Percentiles rank a stretch among this genome's conserved stretches.
Conservation (phyloP, 2,329 filamentous ascomycete species). For the Ophiostoma novo-ulmi region DNA sequence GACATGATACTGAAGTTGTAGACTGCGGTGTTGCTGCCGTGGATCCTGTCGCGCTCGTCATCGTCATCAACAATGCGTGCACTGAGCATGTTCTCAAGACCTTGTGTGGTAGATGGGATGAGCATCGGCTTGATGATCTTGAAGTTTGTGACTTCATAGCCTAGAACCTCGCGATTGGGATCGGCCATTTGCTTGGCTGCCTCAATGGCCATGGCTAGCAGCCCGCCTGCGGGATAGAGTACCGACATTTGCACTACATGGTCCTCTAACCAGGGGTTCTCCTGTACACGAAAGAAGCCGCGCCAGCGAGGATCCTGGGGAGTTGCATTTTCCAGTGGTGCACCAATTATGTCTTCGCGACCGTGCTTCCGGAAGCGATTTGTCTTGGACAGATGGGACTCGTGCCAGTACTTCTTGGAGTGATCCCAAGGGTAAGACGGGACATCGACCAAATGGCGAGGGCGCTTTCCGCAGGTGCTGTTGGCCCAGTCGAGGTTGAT, state of each 20-base stretch:
- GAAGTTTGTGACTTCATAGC: constrained; percentile 26
- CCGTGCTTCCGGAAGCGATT: constrained; percentile 33
- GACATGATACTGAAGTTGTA: constrained; percentile 40
- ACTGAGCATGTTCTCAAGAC: constrained; percentile 48
- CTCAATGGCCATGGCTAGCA: constrained; percentile 39
- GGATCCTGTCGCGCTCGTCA: constrained; percentile 13
- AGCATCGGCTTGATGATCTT: constrained; percentile 28
- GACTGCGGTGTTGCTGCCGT: not conserved
- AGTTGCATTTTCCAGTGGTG: constrained; percentile 28
- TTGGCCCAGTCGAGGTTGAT: constrained; percentile 22
- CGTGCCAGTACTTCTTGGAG: constrained; percentile 37
- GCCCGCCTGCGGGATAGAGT: constrained; percentile 37
- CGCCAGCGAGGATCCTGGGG: constrained; percentile 40
- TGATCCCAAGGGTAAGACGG: constrained; percentile 42
- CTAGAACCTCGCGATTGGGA: constrained; percentile 15
- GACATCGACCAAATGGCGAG: constrained; percentile 33
- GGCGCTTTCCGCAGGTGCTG: not conserved
- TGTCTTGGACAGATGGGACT: constrained; percentile 34
- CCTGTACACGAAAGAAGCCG: constrained; percentile 39
- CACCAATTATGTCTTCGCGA: constrained; percentile 32
- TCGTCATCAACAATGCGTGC: constrained; percentile 34
- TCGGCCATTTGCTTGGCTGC: constrained; percentile 32
- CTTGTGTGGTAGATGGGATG: constrained; percentile 29
- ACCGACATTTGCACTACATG: constrained; percentile 39
- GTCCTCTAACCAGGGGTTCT: constrained; percentile 44